Evolutionary conservation across 768 basidiomycete species (phyloP).

Genomic region (Panaeolus cyanescens): DNA sequence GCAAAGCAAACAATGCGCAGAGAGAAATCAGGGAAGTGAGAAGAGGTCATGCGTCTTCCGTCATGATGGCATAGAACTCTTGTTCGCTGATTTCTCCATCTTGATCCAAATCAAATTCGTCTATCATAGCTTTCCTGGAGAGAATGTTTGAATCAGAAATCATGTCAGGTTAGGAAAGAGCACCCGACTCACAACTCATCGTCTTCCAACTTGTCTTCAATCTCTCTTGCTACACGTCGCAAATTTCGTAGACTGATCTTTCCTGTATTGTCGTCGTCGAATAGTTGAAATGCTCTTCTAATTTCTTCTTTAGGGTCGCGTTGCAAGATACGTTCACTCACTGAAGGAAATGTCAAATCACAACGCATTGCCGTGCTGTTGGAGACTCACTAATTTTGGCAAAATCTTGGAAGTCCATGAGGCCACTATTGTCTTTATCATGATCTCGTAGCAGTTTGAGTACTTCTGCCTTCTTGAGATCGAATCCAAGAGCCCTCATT

Average conservation of each 20-base stretch:
- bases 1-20: conserved; percentile 12
- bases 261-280: conserved; percentile 95
- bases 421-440: conserved; percentile 76
- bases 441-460: conserved; percentile 91
- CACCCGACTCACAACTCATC: conserved; percentile 85
- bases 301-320: conserved; percentile 98
- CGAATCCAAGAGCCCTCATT: conserved; percentile 97
- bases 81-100: conserved; percentile 97
- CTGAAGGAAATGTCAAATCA: conserved; percentile 39
- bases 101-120: conserved; percentile 98
- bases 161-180: neutral
- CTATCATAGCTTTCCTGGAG: conserved; percentile 97
- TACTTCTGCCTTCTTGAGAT: conserved; percentile 98
- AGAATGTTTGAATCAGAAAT: neutral
- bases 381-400: conserved; percentile 81
- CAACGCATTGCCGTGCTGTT: conserved; percentile 6
- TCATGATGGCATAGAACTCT: conserved; percentile 98
- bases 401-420: conserved; percentile 95
- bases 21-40: neutral
- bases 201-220: conserved; percentile 93
- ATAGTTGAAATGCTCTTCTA: conserved; percentile 91
- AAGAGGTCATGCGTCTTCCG: conserved; percentile 71
- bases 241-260: conserved; percentile 92
- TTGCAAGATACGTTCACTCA: conserved; percentile 91
- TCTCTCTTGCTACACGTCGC: conserved; percentile 92